Evolutionary conservation across 2,329 filamentous ascomycete genomes (phyloP).

Genomic region (Epichloe gansuensis): DNA sequence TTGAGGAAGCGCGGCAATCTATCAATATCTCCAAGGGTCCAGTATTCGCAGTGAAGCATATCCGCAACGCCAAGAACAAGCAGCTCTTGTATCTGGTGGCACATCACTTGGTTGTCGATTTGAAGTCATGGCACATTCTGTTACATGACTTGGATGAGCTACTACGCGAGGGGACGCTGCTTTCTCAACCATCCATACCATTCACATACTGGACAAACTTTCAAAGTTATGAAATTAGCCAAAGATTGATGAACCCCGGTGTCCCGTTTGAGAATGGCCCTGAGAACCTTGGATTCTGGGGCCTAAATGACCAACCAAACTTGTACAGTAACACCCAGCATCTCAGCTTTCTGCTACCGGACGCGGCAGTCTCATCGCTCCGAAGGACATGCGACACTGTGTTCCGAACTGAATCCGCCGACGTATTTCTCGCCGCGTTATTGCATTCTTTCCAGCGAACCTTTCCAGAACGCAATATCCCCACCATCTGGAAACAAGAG

Average conservation of each 20-base stretch:
- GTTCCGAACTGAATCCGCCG: slow-evolving; percentile 38
- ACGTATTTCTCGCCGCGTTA: slow-evolving; percentile 42
- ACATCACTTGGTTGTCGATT: slow-evolving; percentile 40
- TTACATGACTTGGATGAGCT: slow-evolving; percentile 38
- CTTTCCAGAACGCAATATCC: slow-evolving; percentile 38
- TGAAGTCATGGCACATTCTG: slow-evolving; percentile 38
- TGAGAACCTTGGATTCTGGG: slow-evolving; percentile 36
- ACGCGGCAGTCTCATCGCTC: slow-evolving; percentile 30
- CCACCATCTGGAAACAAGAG: slow-evolving; percentile 43
- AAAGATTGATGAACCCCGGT: slow-evolving; percentile 16
- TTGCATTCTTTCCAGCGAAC: slow-evolving; percentile 42
- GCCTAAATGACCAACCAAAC: slow-evolving; percentile 27
- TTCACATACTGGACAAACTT: slow-evolving; percentile 39
- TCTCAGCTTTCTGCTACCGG: slow-evolving; percentile 29
- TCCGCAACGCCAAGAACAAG: slow-evolving; percentile 31
- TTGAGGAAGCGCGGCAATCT: slow-evolving; percentile 28
- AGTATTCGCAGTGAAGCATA: slow-evolving; percentile 36
- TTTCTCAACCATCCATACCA: slow-evolving; percentile 32
- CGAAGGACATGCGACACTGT: slow-evolving; percentile 31
- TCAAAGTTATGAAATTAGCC: slow-evolving; percentile 26
- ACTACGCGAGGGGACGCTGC: slow-evolving; percentile 30
- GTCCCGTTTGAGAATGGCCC: slow-evolving; percentile 28
- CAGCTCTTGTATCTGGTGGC: slow-evolving; percentile 38
- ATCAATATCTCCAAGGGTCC: slow-evolving; percentile 40
- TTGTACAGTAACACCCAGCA: slow-evolving; percentile 32